These are phyloP conservation scores for Myotisia sp. DNA, from an alignment of 2,329 filamentous ascomycete genomes.

Conservation along the genomic window DNA sequence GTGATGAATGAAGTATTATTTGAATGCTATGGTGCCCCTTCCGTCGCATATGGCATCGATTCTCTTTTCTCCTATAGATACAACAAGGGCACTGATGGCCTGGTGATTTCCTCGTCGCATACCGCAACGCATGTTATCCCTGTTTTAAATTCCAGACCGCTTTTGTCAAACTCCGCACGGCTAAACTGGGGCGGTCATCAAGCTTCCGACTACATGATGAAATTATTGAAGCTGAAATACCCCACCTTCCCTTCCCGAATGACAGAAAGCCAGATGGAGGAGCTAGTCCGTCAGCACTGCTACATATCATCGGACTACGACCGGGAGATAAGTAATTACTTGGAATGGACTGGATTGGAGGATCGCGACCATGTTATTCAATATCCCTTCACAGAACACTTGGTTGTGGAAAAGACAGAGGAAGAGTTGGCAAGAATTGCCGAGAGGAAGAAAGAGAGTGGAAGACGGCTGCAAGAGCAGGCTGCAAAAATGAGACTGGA, in stretches of 20 bases:
- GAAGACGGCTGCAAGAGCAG: conserved; percentile 80
- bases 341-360: conserved; percentile 87
- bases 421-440: conserved; percentile 83
- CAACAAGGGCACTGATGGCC: conserved; percentile 73
- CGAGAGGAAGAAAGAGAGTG: conserved; percentile 90
- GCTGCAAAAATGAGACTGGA: conserved; percentile 95
- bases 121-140: conserved; percentile 92
- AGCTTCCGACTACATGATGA: conserved; percentile 76
- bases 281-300: conserved; percentile 76
- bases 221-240: conserved; percentile 82
- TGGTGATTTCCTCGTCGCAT: conserved; percentile 84
- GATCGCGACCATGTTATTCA: conserved; percentile 81
- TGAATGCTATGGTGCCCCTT: conserved; percentile 84
- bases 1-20: conserved; percentile 97
- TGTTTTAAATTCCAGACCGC: conserved; percentile 70
- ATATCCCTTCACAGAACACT: conserved; percentile 83
- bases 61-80: conserved; percentile 90
- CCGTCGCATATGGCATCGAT: conserved; percentile 86
- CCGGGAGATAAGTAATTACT: conserved; percentile 55
- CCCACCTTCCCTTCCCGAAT: conserved; percentile 76
- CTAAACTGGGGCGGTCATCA: conserved; percentile 93
- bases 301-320: conserved; percentile 80
- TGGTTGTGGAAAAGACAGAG: conserved; percentile 80
- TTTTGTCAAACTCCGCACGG: conserved; percentile 71
- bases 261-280: conserved; percentile 71